Evolutionary conservation across 495 filamentous ascomycete genomes (phyloP).

Genomic region (Penicillium simplicissimum): DNA sequence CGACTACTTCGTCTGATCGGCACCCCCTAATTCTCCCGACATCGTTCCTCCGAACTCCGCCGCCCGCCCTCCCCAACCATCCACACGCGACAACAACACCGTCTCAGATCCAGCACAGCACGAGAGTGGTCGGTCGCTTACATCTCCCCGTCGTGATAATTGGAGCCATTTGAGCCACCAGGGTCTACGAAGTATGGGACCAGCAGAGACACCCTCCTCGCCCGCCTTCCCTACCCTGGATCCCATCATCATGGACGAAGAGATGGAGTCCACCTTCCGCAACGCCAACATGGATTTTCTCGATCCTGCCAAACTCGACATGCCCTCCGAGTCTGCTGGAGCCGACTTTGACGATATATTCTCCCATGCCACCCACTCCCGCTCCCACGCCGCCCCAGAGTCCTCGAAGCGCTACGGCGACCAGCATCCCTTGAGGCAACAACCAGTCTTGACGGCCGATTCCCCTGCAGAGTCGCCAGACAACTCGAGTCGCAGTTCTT

Average conservation of each 20-base stretch:
- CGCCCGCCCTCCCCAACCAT: constrained; percentile 5
- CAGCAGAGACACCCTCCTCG: constrained; percentile 40
- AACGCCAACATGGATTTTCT: constrained; percentile 48
- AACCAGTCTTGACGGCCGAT: constrained; percentile 37
- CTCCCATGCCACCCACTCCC: constrained; percentile 34
- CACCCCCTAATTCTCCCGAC: neutral
- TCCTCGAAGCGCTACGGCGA: constrained; percentile 37
- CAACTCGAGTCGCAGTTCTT: constrained; percentile 46
- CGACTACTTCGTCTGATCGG: neutral
- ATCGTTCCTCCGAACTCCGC: constrained; percentile 9
- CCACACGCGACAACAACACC: constrained; percentile 22
- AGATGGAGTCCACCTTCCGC: constrained; percentile 46
- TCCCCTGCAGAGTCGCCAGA: constrained; percentile 48
- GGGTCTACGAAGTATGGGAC: constrained; percentile 40
- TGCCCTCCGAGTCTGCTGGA: constrained; percentile 40
- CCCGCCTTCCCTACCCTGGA: constrained; percentile 45
- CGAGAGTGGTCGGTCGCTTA: constrained; percentile 17
- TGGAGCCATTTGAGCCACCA: neutral
- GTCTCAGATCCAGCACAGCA: neutral
- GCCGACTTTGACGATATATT: constrained; percentile 49
- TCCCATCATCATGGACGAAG: constrained; percentile 49
- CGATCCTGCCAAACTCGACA: constrained; percentile 38
- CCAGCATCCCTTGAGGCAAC: constrained; percentile 39
- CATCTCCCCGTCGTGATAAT: constrained; percentile 4
- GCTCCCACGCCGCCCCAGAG: constrained; percentile 30